Evolutionary conservation across 2,329 filamentous ascomycete species (phyloP), one percentile per base, ranked within the genome.

Genomic region (Epichloe hybrida): DNA sequence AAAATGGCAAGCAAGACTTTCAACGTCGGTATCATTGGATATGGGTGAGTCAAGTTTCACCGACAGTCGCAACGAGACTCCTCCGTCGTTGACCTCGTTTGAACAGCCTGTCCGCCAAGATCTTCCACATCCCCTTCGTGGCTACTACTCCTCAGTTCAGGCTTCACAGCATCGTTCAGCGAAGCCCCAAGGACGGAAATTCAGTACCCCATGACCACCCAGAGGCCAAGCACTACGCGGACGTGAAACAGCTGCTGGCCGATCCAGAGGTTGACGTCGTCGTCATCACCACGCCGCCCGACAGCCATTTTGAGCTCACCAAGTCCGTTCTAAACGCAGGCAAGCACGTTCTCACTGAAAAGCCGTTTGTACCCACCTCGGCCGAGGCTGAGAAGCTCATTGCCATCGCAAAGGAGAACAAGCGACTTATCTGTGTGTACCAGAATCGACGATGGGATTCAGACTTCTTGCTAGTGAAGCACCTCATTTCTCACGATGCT

Each of bases 81-180:
- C 5, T n/a, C 6, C 45, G 46, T 42, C 23, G 13, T 58, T 55
- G 20, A 54, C 54, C 23, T 12, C 41, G 34, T 12, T 12, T 11
- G 51, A 17, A 36, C 2, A 79, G 76, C 63, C 61, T 76, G 48
- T 80, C 77, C 2, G 86, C 87, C 66, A 90, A 89, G 63, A 74
- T 85, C 68, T 93, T 91, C 69, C 86, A 93, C 67, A 88, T 91
- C 62, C 87, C 86, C 55, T 86, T 89, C 68, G 76, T 93, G 66
- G 70, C 71, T 49, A 74, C 75, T 34, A 79, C 83, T 0, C 73
- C 81, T 6, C 71, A 77, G 50, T 75, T 89, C 62, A 80, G 74
- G 49, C 78, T 91, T 20, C 79, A 88, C 62, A 80, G 83, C 55
- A 81, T 93, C 57, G 83, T 91, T 31, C 87, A 93, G 67, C 81